Base-by-base conservation (phyloP, 2,329 filamentous ascomycete species). In the Aspergillus pseudotamarii region DNA sequence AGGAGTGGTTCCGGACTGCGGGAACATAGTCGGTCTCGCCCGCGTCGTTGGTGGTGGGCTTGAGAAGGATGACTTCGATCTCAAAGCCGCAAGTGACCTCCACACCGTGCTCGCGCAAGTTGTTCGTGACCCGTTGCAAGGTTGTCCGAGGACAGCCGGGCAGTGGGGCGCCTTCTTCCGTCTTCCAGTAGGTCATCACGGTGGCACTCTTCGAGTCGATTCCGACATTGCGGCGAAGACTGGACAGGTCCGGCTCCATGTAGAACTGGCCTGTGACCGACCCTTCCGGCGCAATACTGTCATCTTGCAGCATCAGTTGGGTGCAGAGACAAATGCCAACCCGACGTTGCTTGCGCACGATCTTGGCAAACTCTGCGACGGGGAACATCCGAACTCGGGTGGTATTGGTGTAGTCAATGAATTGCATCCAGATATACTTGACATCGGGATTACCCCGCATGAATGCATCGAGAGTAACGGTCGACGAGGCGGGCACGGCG, bases 391-490 rank as follows among this genome's bases (percentile, higher is more conserved):
- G 86, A 67, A 87, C 84, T 19, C 91, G 85, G 0, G 88, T 75
- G 2, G 85, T 90, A 2, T 87, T 87, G n/a, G 91, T 92, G 75
- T 91, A 90, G 76, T 96, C 92, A 28, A 91, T 81, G 88, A 90
- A 96, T 75, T 91, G 89, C 14, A 94, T 80, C 65, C 91, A 88
- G 21, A 96, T 77, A 71, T 89, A 94, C 64, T 89, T 87, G 5
- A 88, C 79, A 0, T 79, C 74, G 0, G 83, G 77, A 60, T 88
- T 82, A 21, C 78, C 74, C 21, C 77, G 73, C 11, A 88, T 74
- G 69, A 90, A 88, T 0, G 72, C 69, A 16, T 83, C 78, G 1
- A 82, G 69, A 11, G 74, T 69, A 28, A 73, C 61, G 10, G 61
- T 58, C 32, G 68, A 56, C 16, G 67, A 53, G 36, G 28, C 34